A percentile compares a stretch with the other conserved stretches of the same genome.
Conservation (phyloP, 1,284 basidiomycete species). For the Ganoderma lucidum region DNA sequence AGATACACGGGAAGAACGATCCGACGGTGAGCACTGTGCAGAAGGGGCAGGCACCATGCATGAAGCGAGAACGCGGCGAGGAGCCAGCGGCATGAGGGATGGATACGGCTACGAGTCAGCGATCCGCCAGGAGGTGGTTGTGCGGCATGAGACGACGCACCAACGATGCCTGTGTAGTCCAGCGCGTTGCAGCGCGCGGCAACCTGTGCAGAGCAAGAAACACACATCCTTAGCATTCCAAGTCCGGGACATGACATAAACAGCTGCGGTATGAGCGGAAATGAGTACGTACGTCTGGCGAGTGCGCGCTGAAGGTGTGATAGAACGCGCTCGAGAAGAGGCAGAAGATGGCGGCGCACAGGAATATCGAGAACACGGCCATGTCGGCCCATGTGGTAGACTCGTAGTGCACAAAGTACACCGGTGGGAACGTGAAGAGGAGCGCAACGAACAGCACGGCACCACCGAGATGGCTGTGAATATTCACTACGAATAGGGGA, state of each 20-base stretch:
- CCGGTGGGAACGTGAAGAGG: constrained; percentile 58
- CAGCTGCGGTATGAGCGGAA: background rate
- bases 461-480: constrained; percentile 87
- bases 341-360: constrained; percentile 79
- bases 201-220: constrained; percentile 32
- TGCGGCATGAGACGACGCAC: constrained; percentile 35
- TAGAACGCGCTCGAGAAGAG: constrained; percentile 79
- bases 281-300: constrained; percentile 56
- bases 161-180: constrained; percentile 77
- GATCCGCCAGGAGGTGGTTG: background rate
- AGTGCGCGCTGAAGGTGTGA: constrained; percentile 83
- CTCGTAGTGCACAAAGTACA: constrained; percentile 57
- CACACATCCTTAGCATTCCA: background rate
- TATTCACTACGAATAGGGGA: constrained; percentile 74
- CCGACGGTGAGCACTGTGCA: constrained; percentile 68
- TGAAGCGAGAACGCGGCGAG: background rate
- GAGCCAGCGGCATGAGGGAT: constrained; percentile 6
- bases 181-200: constrained; percentile 54
- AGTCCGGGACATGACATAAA: constrained; percentile 8
- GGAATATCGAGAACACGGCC: constrained; percentile 71
- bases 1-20: constrained; percentile 80
- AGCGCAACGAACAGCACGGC: constrained; percentile 75
- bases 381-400: constrained; percentile 70
- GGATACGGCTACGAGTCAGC: background rate
- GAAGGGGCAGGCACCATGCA: background rate